phyloP scores from a whole-genome alignment of 345 rosid genomes.

The Eucalyptus polybractea region DNA sequence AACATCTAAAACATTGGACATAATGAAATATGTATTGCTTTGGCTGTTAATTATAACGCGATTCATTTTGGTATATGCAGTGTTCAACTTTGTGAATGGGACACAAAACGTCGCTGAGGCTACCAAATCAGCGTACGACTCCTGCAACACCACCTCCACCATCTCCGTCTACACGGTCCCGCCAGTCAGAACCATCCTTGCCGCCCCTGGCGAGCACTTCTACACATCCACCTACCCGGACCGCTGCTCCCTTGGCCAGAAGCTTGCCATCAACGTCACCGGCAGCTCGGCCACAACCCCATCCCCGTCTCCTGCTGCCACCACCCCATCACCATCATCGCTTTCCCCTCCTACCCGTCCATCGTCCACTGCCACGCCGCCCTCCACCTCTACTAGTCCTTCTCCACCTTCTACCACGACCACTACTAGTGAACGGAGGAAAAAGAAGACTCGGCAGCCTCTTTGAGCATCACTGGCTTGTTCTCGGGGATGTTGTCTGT shows the following conservation, averaged over 20 bases:
- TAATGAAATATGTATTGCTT: no score
- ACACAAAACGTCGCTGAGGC: slow-evolving; percentile 38
- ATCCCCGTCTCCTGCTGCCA: background rate
- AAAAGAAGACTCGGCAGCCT: background rate
- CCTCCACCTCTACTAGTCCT: background rate
- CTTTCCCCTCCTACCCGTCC: no score
- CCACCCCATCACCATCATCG: background rate
- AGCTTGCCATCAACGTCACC: slow-evolving; percentile 13
- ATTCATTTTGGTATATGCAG: slow-evolving; percentile 1
- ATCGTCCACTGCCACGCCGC: background rate
- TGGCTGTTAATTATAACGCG: no score
- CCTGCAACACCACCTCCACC: slow-evolving; percentile 19
- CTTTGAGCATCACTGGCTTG: slow-evolving; percentile 12
- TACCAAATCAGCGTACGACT: slow-evolving; percentile 14
- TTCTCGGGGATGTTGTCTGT: slow-evolving; percentile 7
- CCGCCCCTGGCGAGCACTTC: slow-evolving; percentile 31
- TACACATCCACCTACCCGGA: slow-evolving; percentile 20
- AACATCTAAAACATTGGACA: no score
- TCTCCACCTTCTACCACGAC: background rate
- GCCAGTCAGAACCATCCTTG: slow-evolving; percentile 22
- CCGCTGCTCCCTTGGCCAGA: slow-evolving; percentile 33
- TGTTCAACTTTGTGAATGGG: slow-evolving; percentile 27
- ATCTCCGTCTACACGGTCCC: background rate
- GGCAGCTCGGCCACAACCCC: background rate
- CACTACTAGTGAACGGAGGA: no score